Base-by-base conservation (phyloP, 140 eudicot species). In the Bidens hawaiensis region DNA sequence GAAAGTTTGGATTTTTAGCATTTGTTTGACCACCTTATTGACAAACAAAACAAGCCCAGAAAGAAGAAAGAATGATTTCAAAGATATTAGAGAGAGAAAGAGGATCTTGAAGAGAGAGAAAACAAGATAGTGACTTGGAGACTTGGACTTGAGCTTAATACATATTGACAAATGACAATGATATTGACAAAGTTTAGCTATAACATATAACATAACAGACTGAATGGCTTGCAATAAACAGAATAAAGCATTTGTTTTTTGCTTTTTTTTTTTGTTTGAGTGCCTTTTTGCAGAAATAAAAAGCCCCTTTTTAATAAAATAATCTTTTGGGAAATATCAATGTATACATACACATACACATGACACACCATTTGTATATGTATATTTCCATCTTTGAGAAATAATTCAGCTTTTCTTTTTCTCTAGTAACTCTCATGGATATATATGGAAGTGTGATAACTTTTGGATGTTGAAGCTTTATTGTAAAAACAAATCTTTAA, bases 141-240 rank as follows among this genome's bases (percentile, higher is more conserved):
- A 80, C 51, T 33, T 67, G 72, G 81, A 76, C 75, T 66, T 74
- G 73, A 82, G 81, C 69, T 73, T 55, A 67, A 75, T 66, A 74
- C 76, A 71, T 67, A 68, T 79, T 73, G 88, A 83, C 86, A 83
- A 68, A 76, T 73, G 88, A 83, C 86, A 83, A 83, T 78, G 84
- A 81, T 83, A 71, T n/a, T 67, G 75, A 28, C 80, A 16, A 77
- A 82, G n/a, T n/a, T 50, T 76, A 78, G 82, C 82, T 76, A 78
- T 75, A 80, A n/a, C n/a, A n/a, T n/a, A n/a, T n/a, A n/a, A n/a
- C n/a, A n/a, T n/a, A n/a, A 41, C 73, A 81, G 76, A 78, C 36
- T 83, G 85, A 78, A 78, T 69, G 80, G 85, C 72, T 87, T 80
- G 81, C 70, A 78, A 75, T 75, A 77, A 76, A 83, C 64, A 76